A percentile compares a stretch with the other conserved stretches of the same genome.
Evolutionary conservation across 2,329 filamentous ascomycete species (phyloP).

Genomic region (Aspergillus udagawae): DNA sequence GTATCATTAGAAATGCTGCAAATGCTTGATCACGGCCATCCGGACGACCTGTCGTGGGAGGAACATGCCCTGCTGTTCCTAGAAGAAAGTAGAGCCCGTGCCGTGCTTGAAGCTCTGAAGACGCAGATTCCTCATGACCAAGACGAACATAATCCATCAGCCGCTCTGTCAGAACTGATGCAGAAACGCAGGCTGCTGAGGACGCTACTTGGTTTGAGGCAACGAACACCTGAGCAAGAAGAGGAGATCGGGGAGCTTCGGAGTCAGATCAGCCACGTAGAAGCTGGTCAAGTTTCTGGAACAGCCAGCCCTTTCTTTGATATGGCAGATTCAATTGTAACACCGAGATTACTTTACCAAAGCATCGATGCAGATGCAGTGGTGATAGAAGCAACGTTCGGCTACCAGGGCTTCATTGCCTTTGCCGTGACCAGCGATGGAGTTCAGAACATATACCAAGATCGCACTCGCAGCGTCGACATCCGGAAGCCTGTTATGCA

Average conservation of each 20-base stretch:
- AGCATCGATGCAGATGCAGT: slow-evolving; percentile 16
- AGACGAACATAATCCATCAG: background rate
- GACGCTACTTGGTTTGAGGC: slow-evolving; percentile 9
- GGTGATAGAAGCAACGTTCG: slow-evolving; percentile 20
- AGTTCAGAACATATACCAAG: slow-evolving; percentile 12
- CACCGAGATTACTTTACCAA: slow-evolving; percentile 12
- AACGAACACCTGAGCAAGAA: slow-evolving; percentile 9
- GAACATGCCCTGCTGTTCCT: slow-evolving; percentile 22
- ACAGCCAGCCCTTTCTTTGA: slow-evolving; percentile 13
- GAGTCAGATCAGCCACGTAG: background rate
- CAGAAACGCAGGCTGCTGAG: slow-evolving; percentile 14
- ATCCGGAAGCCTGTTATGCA: slow-evolving; percentile 19
- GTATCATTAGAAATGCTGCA: slow-evolving; percentile 6
- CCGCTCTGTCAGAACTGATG: slow-evolving; percentile 9
- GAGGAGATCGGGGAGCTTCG: background rate
- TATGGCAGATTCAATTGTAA: slow-evolving; percentile 12
- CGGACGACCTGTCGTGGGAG: slow-evolving; percentile 13
- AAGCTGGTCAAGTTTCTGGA: background rate
- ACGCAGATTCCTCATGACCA: slow-evolving; percentile 3
- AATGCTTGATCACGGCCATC: slow-evolving; percentile 14
- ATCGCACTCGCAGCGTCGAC: slow-evolving; percentile 4
- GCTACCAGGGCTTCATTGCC: slow-evolving; percentile 10
- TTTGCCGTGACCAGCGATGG: slow-evolving; percentile 20
- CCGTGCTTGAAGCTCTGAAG: slow-evolving; percentile 19
- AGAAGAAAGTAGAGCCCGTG: slow-evolving; percentile 18